These are phyloP conservation scores for Diplodia intermedia DNA, from an alignment of 2,329 filamentous ascomycete species.

Conservation along the genomic window DNA sequence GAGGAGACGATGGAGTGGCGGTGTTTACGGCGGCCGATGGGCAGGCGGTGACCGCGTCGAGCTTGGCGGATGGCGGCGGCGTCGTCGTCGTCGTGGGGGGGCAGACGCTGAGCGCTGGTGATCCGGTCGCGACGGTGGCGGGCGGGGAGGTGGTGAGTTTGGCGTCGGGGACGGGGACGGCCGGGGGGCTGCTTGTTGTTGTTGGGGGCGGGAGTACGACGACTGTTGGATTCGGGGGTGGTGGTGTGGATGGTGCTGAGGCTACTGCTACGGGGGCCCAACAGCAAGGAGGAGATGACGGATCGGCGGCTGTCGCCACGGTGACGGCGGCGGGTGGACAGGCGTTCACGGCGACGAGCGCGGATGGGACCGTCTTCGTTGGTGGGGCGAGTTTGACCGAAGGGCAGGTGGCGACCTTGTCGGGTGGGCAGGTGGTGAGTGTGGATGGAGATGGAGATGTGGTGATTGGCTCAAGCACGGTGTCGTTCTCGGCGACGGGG, in stretches of 20 bases:
- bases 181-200: neutral
- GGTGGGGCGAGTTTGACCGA: constrained; percentile 1
- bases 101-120: neutral
- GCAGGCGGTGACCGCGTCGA: constrained; percentile 9
- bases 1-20: neutral
- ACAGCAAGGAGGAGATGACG: neutral
- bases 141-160: constrained; percentile 7
- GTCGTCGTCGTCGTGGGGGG: neutral
- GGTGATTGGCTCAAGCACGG: constrained; percentile 1
- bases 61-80: neutral
- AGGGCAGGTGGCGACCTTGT: constrained; percentile 1
- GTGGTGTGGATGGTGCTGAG: neutral
- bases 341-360: constrained; percentile 8
- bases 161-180: neutral
- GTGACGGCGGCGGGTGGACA: constrained; percentile 2
- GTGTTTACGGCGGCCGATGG: neutral
- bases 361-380: constrained; percentile 10
- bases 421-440: neutral
- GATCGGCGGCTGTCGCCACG: neutral
- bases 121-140: neutral
- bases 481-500: neutral
- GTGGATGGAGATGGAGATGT: constrained; percentile 6
- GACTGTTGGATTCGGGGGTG: neutral
- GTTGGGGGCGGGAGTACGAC: constrained; percentile 3
- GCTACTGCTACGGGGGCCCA: neutral